Evolutionary conservation across 176 grass and related monocot genomes (phyloP), one percentile per base, ranked within the genome.

Genomic region (Aegilops sharonensis): DNA sequence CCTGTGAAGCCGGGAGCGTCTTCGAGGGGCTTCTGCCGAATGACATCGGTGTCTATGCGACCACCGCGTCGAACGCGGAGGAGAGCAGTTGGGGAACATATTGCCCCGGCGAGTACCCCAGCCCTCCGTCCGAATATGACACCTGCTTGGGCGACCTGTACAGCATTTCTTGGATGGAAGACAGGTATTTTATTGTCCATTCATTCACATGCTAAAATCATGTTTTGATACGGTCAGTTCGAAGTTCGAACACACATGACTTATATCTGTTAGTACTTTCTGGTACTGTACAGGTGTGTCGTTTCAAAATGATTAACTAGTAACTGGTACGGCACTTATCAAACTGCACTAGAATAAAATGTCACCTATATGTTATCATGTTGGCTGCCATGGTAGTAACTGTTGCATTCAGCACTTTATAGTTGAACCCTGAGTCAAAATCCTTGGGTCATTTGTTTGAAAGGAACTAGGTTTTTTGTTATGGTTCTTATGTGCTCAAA

Each of bases 81-180:
- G 95, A 98, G 87, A 95, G 91, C 78, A 98, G 95, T 65, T 98
- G 93, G 93, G 93, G 93, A 29, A 92, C 91, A n/a, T 98, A 98
- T 64, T 98, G 95, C 74, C 95, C 95, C 0, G 95, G 95, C 23
- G 89, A 93, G 20, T 81, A 61, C 83, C 89, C 89, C 0, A 69
- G 81, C 54, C 89, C 85, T 83, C 93, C 95, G 17, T 76, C 84
- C 2, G 95, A 95, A 76, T 98, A 90, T 23, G 92, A 93, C 70
- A 98, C 95, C 25, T 98, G 95, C 72, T 85, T 98, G 80, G 95
- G 95, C 25, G 95, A 98, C 57, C 82, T 98, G 57, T 98, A 93
- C 69, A 98, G 95, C 54, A 2, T 98, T 63, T 31, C 95, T 85
- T 98, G 95, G 95, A 93, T 98, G 91, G 95, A 98, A 90, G 95